phyloP scores from a whole-genome alignment of 768 basidiomycete species.

The Russula virescens region DNA sequence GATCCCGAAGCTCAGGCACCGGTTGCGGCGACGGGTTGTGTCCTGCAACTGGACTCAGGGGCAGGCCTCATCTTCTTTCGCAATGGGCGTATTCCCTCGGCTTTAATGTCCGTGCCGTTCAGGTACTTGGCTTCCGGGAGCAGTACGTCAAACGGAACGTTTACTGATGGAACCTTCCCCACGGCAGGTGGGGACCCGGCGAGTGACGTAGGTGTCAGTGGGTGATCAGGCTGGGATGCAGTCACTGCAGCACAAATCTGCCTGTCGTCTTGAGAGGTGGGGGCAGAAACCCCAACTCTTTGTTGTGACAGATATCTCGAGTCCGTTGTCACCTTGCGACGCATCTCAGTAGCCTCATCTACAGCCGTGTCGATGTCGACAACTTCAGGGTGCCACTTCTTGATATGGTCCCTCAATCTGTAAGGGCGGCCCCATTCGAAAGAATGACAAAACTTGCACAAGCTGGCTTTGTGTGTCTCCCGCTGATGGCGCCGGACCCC shows the following conservation, averaged over 20 bases:
- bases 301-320: background rate
- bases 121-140: no score
- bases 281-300: background rate
- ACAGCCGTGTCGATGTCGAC: background rate
- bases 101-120: no score
- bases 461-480: background rate
- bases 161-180: no score
- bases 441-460: background rate
- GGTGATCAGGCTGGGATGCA: background rate
- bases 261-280: background rate
- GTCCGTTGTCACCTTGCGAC: background rate
- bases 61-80: no score
- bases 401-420: background rate
- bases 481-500: background rate
- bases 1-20: no score
- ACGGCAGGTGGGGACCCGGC: no score
- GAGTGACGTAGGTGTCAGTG: no score
- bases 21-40: no score
- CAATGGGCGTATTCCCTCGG: no score
- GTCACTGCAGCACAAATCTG: no score
- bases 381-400: background rate
- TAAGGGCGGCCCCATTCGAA: conserved; percentile 5
- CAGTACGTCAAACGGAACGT: no score
- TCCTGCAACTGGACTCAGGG: no score
- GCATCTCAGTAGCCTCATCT: background rate